These are phyloP conservation scores for Rutstroemia sp. DNA, from an alignment of 2,329 filamentous ascomycete species.

Conservation along the genomic window DNA sequence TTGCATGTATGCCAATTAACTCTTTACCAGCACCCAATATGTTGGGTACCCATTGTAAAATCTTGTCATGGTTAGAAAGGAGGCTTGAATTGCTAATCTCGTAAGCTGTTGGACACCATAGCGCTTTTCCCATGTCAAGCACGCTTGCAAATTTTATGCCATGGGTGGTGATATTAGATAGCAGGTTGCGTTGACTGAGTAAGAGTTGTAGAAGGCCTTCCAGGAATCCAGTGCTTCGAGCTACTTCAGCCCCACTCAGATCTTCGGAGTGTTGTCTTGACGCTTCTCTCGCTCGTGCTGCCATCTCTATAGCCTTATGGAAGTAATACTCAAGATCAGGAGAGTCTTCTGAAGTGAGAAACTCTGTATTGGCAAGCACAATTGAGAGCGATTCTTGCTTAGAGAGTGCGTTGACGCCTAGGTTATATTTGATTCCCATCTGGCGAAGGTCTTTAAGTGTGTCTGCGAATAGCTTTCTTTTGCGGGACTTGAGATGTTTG, in stretches of 20 bases:
- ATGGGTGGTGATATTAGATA: constrained; percentile 17
- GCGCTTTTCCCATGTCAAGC: constrained; percentile 25
- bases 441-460: constrained; percentile 73
- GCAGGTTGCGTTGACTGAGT: constrained; percentile 47
- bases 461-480: constrained; percentile 84
- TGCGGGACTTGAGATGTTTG: constrained; percentile 84
- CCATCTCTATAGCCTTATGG: constrained; percentile 69
- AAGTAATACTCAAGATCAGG: constrained; percentile 57
- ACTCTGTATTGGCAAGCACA: constrained; percentile 54
- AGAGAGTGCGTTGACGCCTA: constrained; percentile 64
- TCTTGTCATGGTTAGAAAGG: constrained; percentile 23
- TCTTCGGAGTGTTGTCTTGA: constrained; percentile 75
- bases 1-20: constrained; percentile 59
- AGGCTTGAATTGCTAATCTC: constrained; percentile 10
- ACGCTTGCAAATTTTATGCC: constrained; percentile 16
- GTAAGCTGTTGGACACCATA: constrained; percentile 35
- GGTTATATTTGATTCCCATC: constrained; percentile 85
- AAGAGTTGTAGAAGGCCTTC: constrained; percentile 72
- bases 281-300: constrained; percentile 58
- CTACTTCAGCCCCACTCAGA: constrained; percentile 71
- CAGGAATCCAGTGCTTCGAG: constrained; percentile 73
- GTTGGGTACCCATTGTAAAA: constrained; percentile 55
- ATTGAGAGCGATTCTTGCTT: constrained; percentile 65
- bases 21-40: constrained; percentile 57
- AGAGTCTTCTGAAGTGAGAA: constrained; percentile 27